Evolutionary conservation across 306 rosid genomes (phyloP), one percentile per base, ranked within the genome.

Genomic region (Prosopis cineraria): DNA sequence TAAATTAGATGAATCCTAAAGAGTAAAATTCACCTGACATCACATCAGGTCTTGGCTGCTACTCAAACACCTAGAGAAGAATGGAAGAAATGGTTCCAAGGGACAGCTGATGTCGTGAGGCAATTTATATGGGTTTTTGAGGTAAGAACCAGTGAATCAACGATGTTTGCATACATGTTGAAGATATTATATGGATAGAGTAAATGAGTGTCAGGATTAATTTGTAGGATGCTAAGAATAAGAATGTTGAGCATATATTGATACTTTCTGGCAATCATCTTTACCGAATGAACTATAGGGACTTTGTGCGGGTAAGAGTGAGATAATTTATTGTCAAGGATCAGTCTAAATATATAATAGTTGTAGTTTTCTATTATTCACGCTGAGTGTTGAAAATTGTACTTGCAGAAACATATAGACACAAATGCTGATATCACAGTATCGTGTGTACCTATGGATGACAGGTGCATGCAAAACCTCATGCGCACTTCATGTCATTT

Each of bases 71-170:
- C 91, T 1, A 96, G 98, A 67, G 93, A 91, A 75, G 73, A 90
- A 20, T 97, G 98, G 77, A 91, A 79, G 47, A 86, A 58, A 80
- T 93, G 98, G 98, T 91, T 88, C 76, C 96, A 91, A 75, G 97
- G 98, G 68, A 91, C 98, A 43, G 97, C 98, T 30, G 98, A 93
- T 85, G 98, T 93, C 47, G 98, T 93, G 67, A 91, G 98, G 79
- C 87, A 85, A 78, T 93, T 93, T 65, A 70, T 60, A 53, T 93
- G 98, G 98, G 93, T 90, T 58, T 93, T 93, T 79, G 97, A 90
- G 91, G 97, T 90, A 60, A 53, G 81, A 70, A 65, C 50, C 25
- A 65, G 19, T 60, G 13, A 58, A 58, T 58, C 34, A 4, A 65
- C 20, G 10, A 22, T 25, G 3, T 58, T 1, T 4, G 10, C 10